These are phyloP conservation scores for Sclerotinia minor DNA, from an alignment of 2,329 filamentous ascomycete species.

Conservation along the genomic window DNA sequence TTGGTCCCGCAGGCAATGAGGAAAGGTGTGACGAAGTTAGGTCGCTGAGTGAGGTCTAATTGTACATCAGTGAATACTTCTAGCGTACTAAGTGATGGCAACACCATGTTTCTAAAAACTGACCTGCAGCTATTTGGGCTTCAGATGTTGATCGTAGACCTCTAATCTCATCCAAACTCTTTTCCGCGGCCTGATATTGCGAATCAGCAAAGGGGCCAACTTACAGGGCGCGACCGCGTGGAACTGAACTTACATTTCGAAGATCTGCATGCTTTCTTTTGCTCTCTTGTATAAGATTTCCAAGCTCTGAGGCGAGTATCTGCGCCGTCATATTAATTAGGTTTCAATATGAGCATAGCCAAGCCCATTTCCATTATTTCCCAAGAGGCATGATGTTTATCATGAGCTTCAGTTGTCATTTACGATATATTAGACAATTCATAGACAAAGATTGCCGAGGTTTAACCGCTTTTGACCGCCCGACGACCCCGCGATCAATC, in stretches of 20 bases:
- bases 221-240: background rate
- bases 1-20: conserved; percentile 88
- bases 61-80: conserved; percentile 19
- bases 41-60: conserved; percentile 76
- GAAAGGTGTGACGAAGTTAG: conserved; percentile 89
- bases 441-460: background rate
- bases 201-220: conserved; percentile 30
- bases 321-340: conserved; percentile 74
- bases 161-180: conserved; percentile 87
- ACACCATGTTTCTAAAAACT: conserved; percentile 21
- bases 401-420: conserved; percentile 21
- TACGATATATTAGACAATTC: background rate
- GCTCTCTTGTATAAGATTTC: conserved; percentile 90
- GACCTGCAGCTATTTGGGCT: conserved; percentile 49
- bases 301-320: conserved; percentile 83
- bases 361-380: conserved; percentile 35
- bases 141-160: conserved; percentile 72
- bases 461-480: conserved; percentile 25
- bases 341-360: conserved; percentile 29
- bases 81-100: conserved; percentile 9
- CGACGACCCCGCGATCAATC: conserved; percentile 19
- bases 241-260: conserved; percentile 61
- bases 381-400: conserved; percentile 13
- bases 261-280: conserved; percentile 93
- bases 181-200: conserved; percentile 74